Evolutionary conservation across 2,329 filamentous ascomycete genomes (phyloP).

Genomic region (Ophiostoma triangulosporum): DNA sequence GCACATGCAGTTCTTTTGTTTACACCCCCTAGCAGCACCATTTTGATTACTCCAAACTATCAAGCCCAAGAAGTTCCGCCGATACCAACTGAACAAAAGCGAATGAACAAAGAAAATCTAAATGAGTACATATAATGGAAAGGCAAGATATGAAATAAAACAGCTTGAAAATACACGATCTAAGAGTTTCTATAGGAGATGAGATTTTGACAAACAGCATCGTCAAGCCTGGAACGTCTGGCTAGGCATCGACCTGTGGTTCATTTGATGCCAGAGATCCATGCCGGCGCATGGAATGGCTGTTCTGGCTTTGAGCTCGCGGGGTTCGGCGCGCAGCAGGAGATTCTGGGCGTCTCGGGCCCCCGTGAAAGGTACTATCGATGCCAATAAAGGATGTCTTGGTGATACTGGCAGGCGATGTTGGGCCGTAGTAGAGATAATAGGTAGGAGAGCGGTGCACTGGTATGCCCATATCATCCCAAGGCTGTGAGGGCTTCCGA

Average conservation of each 20-base stretch:
- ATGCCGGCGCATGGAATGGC: not conserved
- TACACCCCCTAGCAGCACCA: too few relatives aligned
- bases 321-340: not conserved
- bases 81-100: too few relatives aligned
- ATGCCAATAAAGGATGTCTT: constrained; percentile 15
- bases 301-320: not conserved
- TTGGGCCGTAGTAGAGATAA: not conserved
- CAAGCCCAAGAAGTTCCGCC: too few relatives aligned
- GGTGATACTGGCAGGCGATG: not conserved
- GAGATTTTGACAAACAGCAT: not conserved
- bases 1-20: not conserved
- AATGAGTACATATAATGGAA: too few relatives aligned
- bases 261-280: not conserved
- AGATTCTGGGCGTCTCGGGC: not conserved
- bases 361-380: not conserved
- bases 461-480: not conserved
- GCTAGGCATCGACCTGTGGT: not conserved
- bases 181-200: too few relatives aligned
- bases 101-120: too few relatives aligned
- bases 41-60: too few relatives aligned
- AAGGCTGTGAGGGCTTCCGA: not conserved
- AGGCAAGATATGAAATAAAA: too few relatives aligned
- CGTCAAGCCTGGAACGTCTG: not conserved
- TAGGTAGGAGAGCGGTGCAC: not conserved
- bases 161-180: too few relatives aligned